Base-by-base conservation (phyloP, 495 filamentous ascomycete genomes). In the Penicillium coprophilum region DNA sequence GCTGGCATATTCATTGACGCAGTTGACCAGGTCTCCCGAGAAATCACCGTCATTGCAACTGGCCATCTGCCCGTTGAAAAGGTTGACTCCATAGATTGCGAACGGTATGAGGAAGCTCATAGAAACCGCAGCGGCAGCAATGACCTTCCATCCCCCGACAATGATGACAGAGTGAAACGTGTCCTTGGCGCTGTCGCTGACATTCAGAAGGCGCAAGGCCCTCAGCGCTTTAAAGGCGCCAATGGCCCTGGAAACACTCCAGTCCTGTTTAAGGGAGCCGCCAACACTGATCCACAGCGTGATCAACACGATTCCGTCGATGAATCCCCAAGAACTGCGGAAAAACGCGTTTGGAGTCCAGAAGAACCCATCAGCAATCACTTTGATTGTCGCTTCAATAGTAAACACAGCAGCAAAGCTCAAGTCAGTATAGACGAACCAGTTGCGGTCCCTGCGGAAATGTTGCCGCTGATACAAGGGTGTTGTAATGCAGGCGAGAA, bases 221-320 rank as follows among this genome's bases (percentile, higher is more conserved):
- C 94, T 86, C n/a, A 99, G 82, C 21, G 94, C 94, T 78, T 99
- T 99, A 78, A 99, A 97, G 28, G 95, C 94, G 41, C 94, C 94
- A 49, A 99, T 89, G 19, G 90, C 88, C 63, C 94, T 77, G 5
- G 92, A 95, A 46, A 97, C 85, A 44, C 84, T 85, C 43, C 89
- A 90, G 53, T 93, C 85, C 40, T 87, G 82, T 62, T 77, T 81
- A 11, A 97, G 74, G 6, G 92, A 87, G 13, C 92, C 90, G 32
- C 84, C 76, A 53, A 99, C 94, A 65, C 92, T 97, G 65, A 96
- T 89, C 94, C 94, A 99, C 6, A 99, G 85, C 0, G 94, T 97
- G 54, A 96, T 71, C 45, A 99, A 79, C 55, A 99, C 94, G 49
- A 97, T 64, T 24, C 88, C 94, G 68, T 99, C 94, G 55, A 99